A percentile compares a stretch with the other conserved stretches of the same genome.
Conservation (phyloP, 331 rosid genomes). For the Arachis monticola region DNA sequence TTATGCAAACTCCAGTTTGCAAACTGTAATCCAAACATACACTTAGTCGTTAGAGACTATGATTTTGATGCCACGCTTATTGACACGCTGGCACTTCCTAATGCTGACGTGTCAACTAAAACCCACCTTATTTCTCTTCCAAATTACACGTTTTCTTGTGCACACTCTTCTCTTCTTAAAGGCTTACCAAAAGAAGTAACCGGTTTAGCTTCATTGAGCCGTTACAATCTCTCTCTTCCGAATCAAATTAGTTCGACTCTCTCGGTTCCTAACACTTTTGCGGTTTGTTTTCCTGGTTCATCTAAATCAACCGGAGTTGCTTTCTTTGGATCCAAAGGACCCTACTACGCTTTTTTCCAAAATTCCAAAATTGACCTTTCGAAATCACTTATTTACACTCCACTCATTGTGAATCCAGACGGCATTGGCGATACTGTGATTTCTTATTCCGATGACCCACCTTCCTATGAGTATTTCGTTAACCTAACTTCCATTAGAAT, state of each 20-base stretch:
- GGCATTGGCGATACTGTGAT: neutral
- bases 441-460: constrained; percentile 12
- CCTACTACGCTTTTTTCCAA: constrained; percentile 11
- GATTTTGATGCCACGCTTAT: neutral
- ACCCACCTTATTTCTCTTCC: constrained; percentile 7
- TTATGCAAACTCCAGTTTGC: too few relatives aligned
- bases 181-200: constrained; percentile 34
- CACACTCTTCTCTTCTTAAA: neutral
- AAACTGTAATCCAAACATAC: too few relatives aligned
- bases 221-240: constrained; percentile 39
- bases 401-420: constrained; percentile 37
- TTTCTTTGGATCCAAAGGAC: constrained; percentile 39
- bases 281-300: constrained; percentile 44
- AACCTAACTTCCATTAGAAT: constrained; percentile 30
- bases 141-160: constrained; percentile 24
- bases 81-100: constrained; percentile 41
- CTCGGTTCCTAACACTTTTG: constrained; percentile 14
- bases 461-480: constrained; percentile 36
- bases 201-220: constrained; percentile 41
- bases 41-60: neutral
- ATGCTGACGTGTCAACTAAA: constrained; percentile 22
- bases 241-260: constrained; percentile 26
- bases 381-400: constrained; percentile 43
- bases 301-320: constrained; percentile 22
- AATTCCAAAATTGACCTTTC: constrained; percentile 47